Percentiles rank a stretch among this genome's conserved stretches.
Conservation (phyloP, 345 rosid species). For the Hirschfeldia incana region DNA sequence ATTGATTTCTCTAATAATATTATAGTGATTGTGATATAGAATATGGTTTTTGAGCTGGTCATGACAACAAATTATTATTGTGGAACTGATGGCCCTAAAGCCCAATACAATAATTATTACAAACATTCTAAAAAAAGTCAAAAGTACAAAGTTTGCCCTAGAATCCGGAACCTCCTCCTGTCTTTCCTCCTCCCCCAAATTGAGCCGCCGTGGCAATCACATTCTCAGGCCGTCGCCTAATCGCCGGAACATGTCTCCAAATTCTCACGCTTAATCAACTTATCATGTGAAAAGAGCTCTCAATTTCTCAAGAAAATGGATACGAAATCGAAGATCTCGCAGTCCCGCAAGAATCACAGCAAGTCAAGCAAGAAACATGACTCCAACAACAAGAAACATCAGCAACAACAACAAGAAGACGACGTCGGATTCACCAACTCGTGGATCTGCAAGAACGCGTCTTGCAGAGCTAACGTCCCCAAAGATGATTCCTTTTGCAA, state of each 20-base stretch:
- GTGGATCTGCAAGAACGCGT: conserved; percentile 57
- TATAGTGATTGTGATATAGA: neutral
- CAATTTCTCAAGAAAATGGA: conserved; percentile 36
- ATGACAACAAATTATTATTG: neutral
- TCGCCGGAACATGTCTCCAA: neutral
- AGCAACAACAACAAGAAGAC: neutral
- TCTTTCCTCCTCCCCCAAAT: conserved; percentile 15
- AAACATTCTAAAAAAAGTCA: neutral
- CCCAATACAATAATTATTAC: neutral
- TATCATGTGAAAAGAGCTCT: conserved; percentile 8
- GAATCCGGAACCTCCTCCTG: neutral
- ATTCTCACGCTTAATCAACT: neutral
- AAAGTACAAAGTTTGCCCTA: conserved; percentile 32
- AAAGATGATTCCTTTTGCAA: conserved; percentile 85
- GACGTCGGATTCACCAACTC: conserved; percentile 46
- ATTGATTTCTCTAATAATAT: too few relatives aligned
- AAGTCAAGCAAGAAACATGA: conserved; percentile 69
- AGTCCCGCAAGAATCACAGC: conserved; percentile 45
- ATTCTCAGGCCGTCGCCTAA: conserved; percentile 19
- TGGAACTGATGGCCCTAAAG: conserved; percentile 5
- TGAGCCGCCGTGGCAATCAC: conserved; percentile 29
- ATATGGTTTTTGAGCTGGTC: neutral
- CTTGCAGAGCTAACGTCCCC: conserved; percentile 44
- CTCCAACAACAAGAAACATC: conserved; percentile 16
- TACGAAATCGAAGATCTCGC: conserved; percentile 69